These are phyloP conservation scores for Metschnikowia aberdeeniae DNA, from an alignment of 805 yeast species.

Conservation along the genomic window DNA sequence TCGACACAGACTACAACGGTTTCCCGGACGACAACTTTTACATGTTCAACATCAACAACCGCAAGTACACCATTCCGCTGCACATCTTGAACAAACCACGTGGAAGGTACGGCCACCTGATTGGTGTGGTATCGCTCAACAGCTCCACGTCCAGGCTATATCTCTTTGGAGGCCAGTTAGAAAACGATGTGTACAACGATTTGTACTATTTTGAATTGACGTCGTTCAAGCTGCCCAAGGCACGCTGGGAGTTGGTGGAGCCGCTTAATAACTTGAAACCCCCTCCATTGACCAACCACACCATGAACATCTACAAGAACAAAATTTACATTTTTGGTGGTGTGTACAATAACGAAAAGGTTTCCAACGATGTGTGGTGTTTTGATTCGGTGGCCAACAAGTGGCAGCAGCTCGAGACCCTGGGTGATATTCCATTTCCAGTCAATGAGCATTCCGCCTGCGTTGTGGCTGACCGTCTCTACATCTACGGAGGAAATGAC, in stretches of 20 bases:
- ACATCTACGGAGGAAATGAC: slow-evolving; percentile 87
- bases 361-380: slow-evolving; percentile 74
- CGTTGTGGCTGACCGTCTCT: slow-evolving; percentile 70
- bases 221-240: slow-evolving; percentile 75
- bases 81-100: slow-evolving; percentile 60
- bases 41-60: slow-evolving; percentile 60
- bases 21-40: slow-evolving; percentile 87
- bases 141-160: slow-evolving; percentile 53
- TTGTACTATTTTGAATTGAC: slow-evolving; percentile 82
- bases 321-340: slow-evolving; percentile 91
- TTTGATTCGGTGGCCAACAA: slow-evolving; percentile 64
- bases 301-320: slow-evolving; percentile 76
- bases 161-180: slow-evolving; percentile 92
- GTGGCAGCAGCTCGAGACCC: slow-evolving; percentile 69
- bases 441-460: slow-evolving; percentile 90
- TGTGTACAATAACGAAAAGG: slow-evolving; percentile 58
- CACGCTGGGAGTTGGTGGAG: slow-evolving; percentile 75
- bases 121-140: slow-evolving; percentile 61
- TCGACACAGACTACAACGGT: slow-evolving; percentile 67
- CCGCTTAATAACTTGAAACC: slow-evolving; percentile 51
- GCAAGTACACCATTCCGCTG: slow-evolving; percentile 42
- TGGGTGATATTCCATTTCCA: slow-evolving; percentile 78
- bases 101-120: slow-evolving; percentile 93
- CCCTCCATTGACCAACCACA: slow-evolving; percentile 87
- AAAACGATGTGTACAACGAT: slow-evolving; percentile 80